Evolutionary conservation across 2,329 filamentous ascomycete species (phyloP), one percentile per base, ranked within the genome.

Genomic region (Arthrobotrys sphaeroides): DNA sequence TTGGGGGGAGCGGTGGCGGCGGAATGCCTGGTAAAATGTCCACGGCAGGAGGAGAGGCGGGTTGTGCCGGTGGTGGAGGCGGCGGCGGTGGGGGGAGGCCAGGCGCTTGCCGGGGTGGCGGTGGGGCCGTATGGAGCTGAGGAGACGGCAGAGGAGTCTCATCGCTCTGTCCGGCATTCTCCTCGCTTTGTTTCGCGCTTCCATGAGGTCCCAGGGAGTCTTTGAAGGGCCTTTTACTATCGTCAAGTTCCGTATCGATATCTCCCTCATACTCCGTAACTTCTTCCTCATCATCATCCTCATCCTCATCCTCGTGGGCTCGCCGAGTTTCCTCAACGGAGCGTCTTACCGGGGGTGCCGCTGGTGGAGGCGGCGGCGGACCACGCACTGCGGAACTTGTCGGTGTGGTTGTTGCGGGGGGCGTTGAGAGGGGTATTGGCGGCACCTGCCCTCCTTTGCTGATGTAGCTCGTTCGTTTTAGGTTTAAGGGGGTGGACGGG

Each of bases 221-320:
- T 83, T 96, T 97, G 82, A 97, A 93, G 67, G 91, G 92, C n/a
- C 89, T 93, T 7, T 92, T 90, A n/a, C 94, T 92, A 18, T 75
- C 72, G 1, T 91, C 94, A 81, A 98, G 98, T 81, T 98, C 95
- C 5, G 95, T 98, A 79, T 98, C 95, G 81, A 98, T 98, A 81
- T 98, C 95, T 5, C 94, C 95, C 81, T 99, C 95, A 80, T 98
- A 98, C 81, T 97, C 94, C 0, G 93, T 96, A 33, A 93, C 87
- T 80, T 96, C 93, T 73, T 91, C 92, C 73, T 91, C 90, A 24
- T 89, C 90, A 12, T 90, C 90, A 42, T 87, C 83, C 16, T 84
- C 86, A 75, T 84, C 84, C 69, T 26, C 20, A 84, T 82, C 7
- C 80, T 78, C 9, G 83, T 83, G 95, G 75, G 84, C 84, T 13